phyloP scores from a whole-genome alignment of 176 grass and related monocot species.

The Aechmea fasciata region DNA sequence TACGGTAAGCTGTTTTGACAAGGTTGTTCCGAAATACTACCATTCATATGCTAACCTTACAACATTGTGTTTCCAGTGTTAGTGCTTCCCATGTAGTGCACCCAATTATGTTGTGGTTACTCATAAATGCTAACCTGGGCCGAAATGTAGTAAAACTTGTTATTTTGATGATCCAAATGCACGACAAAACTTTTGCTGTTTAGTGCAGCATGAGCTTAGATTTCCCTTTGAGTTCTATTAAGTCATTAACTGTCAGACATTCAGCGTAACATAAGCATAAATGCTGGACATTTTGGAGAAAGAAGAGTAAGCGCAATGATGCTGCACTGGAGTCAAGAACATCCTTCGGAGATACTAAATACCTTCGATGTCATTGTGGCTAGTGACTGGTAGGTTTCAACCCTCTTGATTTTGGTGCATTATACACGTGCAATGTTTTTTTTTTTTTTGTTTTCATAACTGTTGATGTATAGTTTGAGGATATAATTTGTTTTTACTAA shows the following conservation, averaged over 20 bases:
- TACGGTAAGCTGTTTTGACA: too few relatives aligned
- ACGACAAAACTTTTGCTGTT: too few relatives aligned
- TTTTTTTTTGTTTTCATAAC: not conserved
- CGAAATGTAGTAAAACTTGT: too few relatives aligned
- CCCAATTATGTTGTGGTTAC: too few relatives aligned
- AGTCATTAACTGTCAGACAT: constrained; percentile 78
- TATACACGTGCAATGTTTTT: not conserved
- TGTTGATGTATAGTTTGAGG: not conserved
- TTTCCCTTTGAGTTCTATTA: constrained; percentile 22
- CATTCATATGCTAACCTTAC: too few relatives aligned
- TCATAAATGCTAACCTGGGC: too few relatives aligned
- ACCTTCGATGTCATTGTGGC: constrained; percentile 84
- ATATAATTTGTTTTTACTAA: constrained; percentile 6
- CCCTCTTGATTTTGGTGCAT: constrained; percentile 1
- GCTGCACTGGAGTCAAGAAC: constrained; percentile 68
- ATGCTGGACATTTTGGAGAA: constrained; percentile 48
- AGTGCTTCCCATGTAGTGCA: too few relatives aligned
- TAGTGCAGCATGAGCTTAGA: too few relatives aligned
- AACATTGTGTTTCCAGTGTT: too few relatives aligned
- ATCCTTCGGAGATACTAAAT: constrained; percentile 40
- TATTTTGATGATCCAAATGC: too few relatives aligned
- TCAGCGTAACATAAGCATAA: constrained; percentile 60
- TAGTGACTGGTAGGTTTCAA: constrained; percentile 76
- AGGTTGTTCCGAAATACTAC: too few relatives aligned
- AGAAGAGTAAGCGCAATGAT: constrained; percentile 62